Base-by-base conservation (phyloP, 768 basidiomycete genomes). In the Agrocybe praecox region DNA sequence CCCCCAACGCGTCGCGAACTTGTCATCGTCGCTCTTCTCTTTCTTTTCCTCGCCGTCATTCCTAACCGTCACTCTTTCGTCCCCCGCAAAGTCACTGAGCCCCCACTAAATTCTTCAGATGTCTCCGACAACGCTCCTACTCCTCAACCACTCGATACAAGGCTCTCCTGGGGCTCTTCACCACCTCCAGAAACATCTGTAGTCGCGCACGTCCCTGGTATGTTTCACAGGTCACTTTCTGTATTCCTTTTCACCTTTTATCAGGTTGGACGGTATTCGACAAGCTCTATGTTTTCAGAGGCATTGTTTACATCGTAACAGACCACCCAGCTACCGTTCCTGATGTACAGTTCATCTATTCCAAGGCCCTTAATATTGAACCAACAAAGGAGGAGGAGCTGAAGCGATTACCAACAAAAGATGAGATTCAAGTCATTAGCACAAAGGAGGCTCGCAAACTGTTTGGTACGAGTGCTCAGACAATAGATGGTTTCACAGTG, bases 221-320 rank as follows among this genome's bases (percentile, higher is more conserved):
- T 59, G 75, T 42, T 21, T 51, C 7, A 22, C 43, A 18, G 51
- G 6, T 45, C 52, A 32, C 32, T 58, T 33, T 23, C 49, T 40
- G 45, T 26, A 56, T 45, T 49, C 52, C 49, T 22, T 54, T n/a
- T 40, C 29, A 40, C n/a, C 5, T n/a, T 3, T 12, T 6, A 40
- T 23, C 66, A 94, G 94, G 94, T 29, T 97, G 93, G 94, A 92
- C 94, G 1, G 86, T 95, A 50, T 87, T 94, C 58, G 92, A 95
- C 73, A 84, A 81, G 54, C 78, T 96, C 10, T 96, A 92, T 67
- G 72, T 94, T 54, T 75, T 86, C 63, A 92, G 94, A 61, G 92
- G 92, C 45, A 88, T 90, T 7, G 81, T 90, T 34, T 94, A 87
- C 67, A 78, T 96, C 61, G 92, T 98, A 42, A 83, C 88, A 2